A percentile compares a stretch with the other conserved stretches of the same genome.
Conservation (phyloP, 208 protist genomes). For the Leishmania tropica region DNA sequence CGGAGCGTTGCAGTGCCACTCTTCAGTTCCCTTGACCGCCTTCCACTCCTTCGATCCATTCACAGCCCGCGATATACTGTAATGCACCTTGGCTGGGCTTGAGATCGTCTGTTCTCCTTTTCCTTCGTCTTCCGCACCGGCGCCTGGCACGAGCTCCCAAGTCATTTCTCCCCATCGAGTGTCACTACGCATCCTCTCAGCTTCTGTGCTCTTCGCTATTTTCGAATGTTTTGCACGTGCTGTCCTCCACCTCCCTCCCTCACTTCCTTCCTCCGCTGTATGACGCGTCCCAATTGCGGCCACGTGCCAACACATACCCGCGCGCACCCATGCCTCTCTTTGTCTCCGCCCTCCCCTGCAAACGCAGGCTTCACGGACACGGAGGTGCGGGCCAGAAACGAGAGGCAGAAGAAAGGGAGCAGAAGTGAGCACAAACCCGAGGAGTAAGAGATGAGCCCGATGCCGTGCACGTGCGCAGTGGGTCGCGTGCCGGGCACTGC, state of each 20-base stretch:
- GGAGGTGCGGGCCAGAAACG: neutral
- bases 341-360: neutral
- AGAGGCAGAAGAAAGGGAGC: neutral
- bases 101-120: neutral
- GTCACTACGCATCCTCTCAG: neutral
- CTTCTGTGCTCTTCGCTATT: neutral
- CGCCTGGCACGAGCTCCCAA: neutral
- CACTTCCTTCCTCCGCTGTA: neutral
- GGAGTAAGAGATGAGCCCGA: neutral
- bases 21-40: neutral
- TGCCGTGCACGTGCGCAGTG: slow-evolving; percentile 7
- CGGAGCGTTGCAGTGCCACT: neutral
- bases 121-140: neutral
- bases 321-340: neutral
- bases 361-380: neutral
- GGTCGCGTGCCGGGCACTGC: neutral
- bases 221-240: neutral
- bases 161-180: neutral
- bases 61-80: neutral
- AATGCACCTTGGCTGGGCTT: neutral
- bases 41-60: neutral
- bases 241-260: neutral
- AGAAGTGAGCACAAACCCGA: neutral
- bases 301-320: neutral
- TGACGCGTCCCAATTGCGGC: neutral